A percentile compares a stretch with the other conserved stretches of the same genome.
Evolutionary conservation across 805 yeast species (phyloP).

Genomic region (Saccharomycopsis sp.): DNA sequence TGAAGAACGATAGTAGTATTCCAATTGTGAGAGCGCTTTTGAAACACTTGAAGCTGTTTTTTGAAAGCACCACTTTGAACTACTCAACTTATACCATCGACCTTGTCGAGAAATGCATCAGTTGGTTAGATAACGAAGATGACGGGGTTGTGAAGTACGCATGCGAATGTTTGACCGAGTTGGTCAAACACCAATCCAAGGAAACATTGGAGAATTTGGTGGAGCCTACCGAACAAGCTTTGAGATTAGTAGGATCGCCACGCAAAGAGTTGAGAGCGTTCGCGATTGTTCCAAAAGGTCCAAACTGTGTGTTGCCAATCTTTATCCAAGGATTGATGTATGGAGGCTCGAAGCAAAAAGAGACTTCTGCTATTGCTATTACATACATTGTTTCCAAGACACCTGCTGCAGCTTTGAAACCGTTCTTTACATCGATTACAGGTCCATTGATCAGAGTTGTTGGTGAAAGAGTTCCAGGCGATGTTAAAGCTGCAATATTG

Average conservation of each 20-base stretch:
- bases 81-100: slow-evolving; percentile 68
- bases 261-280: slow-evolving; percentile 70
- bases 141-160: slow-evolving; percentile 54
- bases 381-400: slow-evolving; percentile 81
- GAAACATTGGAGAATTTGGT: slow-evolving; percentile 69
- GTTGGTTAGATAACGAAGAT: slow-evolving; percentile 64
- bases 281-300: slow-evolving; percentile 63
- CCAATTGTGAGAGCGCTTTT: slow-evolving; percentile 34
- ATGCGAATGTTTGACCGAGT: slow-evolving; percentile 51
- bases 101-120: slow-evolving; percentile 59
- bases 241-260: slow-evolving; percentile 38
- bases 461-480: slow-evolving; percentile 89
- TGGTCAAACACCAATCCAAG: slow-evolving; percentile 67
- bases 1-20: slow-evolving; percentile 67
- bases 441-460: slow-evolving; percentile 97
- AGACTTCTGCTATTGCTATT: slow-evolving; percentile 78
- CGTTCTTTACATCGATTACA: slow-evolving; percentile 85
- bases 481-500: slow-evolving; percentile 90
- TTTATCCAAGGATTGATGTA: slow-evolving; percentile 94
- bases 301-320: slow-evolving; percentile 79
- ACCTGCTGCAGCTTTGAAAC: slow-evolving; percentile 70
- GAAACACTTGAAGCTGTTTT: slow-evolving; percentile 63
- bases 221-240: slow-evolving; percentile 68
- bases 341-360: slow-evolving; percentile 78
- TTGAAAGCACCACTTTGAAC: slow-evolving; percentile 55